phyloP scores from a whole-genome alignment of 768 basidiomycete genomes.

The Phlegmacium glaucopus region DNA sequence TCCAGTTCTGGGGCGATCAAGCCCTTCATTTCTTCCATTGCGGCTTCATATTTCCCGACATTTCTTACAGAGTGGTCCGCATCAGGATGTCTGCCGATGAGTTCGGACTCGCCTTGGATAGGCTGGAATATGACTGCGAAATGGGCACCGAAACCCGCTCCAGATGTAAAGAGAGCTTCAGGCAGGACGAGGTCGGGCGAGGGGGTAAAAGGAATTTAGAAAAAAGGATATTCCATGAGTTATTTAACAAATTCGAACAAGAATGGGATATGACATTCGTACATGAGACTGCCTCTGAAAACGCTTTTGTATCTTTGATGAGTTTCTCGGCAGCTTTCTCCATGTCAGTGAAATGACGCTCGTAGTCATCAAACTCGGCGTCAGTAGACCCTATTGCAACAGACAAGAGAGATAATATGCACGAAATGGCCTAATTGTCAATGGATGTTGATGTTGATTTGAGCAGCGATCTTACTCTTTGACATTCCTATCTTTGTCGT shows the following conservation, averaged over 20 bases:
- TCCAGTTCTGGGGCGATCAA: constrained; percentile 88
- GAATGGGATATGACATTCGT: constrained; percentile 22
- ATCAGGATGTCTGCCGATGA: constrained; percentile 76
- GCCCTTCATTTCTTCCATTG: constrained; percentile 80
- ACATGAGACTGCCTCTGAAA: constrained; percentile 80
- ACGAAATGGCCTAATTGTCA: not conserved
- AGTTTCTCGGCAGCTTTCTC: constrained; percentile 86
- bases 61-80: constrained; percentile 74
- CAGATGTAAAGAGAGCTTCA: constrained; percentile 64
- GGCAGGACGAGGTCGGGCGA: constrained; percentile 1
- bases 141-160: constrained; percentile 60
- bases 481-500: constrained; percentile 86
- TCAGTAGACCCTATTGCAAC: constrained; percentile 63
- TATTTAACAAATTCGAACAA: constrained; percentile 2
- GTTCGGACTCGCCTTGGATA: constrained; percentile 71
- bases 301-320: constrained; percentile 87
- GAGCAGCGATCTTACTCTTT: constrained; percentile 65
- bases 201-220: not conserved
- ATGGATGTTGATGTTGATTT: not conserved
- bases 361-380: constrained; percentile 87
- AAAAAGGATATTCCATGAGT: not conserved
- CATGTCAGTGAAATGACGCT: constrained; percentile 70
- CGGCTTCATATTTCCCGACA: constrained; percentile 64
- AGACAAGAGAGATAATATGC: constrained; percentile 1
- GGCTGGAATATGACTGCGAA: constrained; percentile 64